phyloP scores from a whole-genome alignment of 2,329 filamentous ascomycete species.

The Cladosporium velox region DNA sequence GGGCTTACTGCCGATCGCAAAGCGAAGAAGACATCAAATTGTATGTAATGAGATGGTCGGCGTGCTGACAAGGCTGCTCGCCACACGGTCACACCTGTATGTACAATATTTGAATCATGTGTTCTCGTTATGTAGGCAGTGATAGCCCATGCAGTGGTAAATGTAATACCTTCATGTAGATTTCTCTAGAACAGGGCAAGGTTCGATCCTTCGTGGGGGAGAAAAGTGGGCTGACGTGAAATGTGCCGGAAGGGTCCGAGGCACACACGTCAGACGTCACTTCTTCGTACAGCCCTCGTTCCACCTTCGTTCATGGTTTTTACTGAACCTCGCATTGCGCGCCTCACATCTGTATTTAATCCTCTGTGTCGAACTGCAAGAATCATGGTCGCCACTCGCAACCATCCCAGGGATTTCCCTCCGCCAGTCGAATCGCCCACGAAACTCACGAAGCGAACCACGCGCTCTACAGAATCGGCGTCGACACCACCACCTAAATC shows the following conservation, averaged over 20 bases:
- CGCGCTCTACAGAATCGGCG: conserved; percentile 24
- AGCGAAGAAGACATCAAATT: not conserved
- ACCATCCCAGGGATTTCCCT: conserved; percentile 54
- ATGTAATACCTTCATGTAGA: no score
- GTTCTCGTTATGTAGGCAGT: not conserved
- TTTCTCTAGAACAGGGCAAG: not conserved
- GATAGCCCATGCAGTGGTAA: not conserved
- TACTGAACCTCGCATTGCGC: not conserved
- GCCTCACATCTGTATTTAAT: not conserved
- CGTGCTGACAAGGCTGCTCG: no score
- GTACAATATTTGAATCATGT: not conserved
- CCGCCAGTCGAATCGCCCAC: conserved; percentile 30
- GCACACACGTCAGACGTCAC: not conserved
- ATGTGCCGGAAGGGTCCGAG: not conserved
- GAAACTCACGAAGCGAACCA: conserved; percentile 32
- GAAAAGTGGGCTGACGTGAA: conserved; percentile 1
- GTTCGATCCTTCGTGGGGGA: not conserved
- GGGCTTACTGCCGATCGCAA: not conserved
- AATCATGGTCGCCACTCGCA: conserved; percentile 58
- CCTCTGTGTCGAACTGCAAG: not conserved
- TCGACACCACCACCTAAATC: conserved; percentile 15
- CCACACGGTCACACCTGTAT: not conserved
- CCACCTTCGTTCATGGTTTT: not conserved
- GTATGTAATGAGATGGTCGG: not conserved
- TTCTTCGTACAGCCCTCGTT: not conserved